Base-by-base conservation (phyloP, 2,329 filamentous ascomycete species). In the Fragosphaeria purpurea region DNA sequence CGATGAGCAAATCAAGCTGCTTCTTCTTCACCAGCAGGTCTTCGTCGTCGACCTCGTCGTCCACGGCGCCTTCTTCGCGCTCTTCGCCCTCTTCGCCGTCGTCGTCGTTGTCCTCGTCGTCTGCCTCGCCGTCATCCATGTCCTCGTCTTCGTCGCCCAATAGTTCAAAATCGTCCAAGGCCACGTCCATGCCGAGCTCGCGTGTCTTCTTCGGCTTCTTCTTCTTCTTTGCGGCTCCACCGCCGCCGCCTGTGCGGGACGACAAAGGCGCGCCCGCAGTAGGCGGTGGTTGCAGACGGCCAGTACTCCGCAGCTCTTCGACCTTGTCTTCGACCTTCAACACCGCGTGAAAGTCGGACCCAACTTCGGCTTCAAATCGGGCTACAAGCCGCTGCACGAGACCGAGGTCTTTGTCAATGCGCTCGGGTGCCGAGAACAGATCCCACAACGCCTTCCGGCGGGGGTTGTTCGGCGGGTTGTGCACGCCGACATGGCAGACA, bases 391-490 rank as follows among this genome's bases (percentile, higher is more conserved):
- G 83, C 58, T 85, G 83, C 11, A 90, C 89, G 12, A 97, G 77
- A 42, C 85, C 76, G 5, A 97, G 75, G 62, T 98, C 93, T 56
- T 90, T 89, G 56, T 94, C 88, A 55, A 98, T 85, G 48, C 94
- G 83, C 64, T 98, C 91, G 0, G 93, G 90, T 0, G 90, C 83
- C 3, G 91, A 97, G 64, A 97, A 97, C 7, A 97, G 73, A 66
- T 97, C 91, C 91, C 91, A 97, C 3, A 97, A 71, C 0, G 91
- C 91, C 71, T 97, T 97, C 74, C 95, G 96, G 50, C 91, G 78
- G 2, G 89, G 87, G 51, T 88, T 83, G 39, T 78, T 77, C 3
- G 91, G 89, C 4, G 93, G 90, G 54, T 89, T 89, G 67, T 98
- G 93, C 30, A 98, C 86, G 53, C 93, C 93, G 46, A 97, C 93